Evolutionary conservation across 192 early-diverging fungal genomes (phyloP), one percentile per base, ranked within the genome.

Genomic region (Dissophora ornata): DNA sequence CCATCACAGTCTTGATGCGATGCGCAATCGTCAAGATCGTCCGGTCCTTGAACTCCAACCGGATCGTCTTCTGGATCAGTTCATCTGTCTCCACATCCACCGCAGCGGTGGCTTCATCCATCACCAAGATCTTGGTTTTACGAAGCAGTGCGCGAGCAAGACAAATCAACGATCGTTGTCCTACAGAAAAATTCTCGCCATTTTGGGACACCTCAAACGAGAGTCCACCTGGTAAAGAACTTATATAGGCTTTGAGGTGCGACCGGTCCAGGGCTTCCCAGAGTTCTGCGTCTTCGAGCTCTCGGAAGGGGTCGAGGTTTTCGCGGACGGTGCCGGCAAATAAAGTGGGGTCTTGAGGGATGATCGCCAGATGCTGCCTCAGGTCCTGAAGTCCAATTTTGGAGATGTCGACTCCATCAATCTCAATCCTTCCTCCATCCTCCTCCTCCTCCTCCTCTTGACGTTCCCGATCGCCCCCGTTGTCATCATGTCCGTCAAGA

Each of bases 61-160:
- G 82, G 25, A 90, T 86, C 0, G 81, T 74, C 33, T 38, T 30
- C 28, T 85, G 84, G 29, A 90, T 60, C 26, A 65, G 25, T 7
- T 67, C 71, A 19, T 83, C 83, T 1, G 75, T 82, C n/a, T 79
- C 74, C 21, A 80, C 30, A 44, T 84, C 86, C 56, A 85, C 81
- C 11, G 88, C 83, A 9, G 94, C 94, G 1, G 93, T 95, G 3
- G 94, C 95, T 64, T 97, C 95, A 78, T 96, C 96, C 44, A 97
- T 66, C 3, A 95, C 83, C 61, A 97, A 71, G n/a, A 94, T 84
- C 63, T 84, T 86, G 24, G 88, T 81, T 10, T 82, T 78, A 48
- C 90, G 85, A 11, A 95, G 71, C 57, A 94, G 80, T 0, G 93
- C 91, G 22, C 93, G 83, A 0, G 93, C 93, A 25, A 95, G 80